These are phyloP conservation scores for Dioscorea dumetorum DNA, from an alignment of 106 monocot species.

Conservation along the genomic window DNA sequence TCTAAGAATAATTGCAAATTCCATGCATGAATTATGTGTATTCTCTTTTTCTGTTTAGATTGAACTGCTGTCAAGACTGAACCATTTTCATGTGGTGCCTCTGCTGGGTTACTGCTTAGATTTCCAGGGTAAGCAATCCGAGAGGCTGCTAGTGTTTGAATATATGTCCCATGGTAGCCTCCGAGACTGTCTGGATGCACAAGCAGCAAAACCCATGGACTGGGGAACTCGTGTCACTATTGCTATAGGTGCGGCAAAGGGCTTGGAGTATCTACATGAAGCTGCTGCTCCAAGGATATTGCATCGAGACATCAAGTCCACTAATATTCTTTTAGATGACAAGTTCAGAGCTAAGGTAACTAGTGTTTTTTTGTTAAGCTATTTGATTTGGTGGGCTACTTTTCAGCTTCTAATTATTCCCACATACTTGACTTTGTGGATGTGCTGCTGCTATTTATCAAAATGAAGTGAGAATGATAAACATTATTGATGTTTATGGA, in stretches of 20 bases:
- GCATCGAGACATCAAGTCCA: slow-evolving; percentile 92
- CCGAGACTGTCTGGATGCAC: slow-evolving; percentile 73
- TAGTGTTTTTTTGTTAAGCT: too few relatives aligned
- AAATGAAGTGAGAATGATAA: too few relatives aligned
- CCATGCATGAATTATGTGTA: too few relatives aligned
- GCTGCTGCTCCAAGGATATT: slow-evolving; percentile 87
- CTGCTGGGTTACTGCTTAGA: slow-evolving; percentile 86
- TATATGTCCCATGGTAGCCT: slow-evolving; percentile 82
- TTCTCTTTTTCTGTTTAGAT: slow-evolving; percentile 30
- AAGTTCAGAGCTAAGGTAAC: slow-evolving; percentile 68
- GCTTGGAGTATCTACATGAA: slow-evolving; percentile 96
- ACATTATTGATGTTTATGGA: too few relatives aligned
- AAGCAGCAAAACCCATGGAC: slow-evolving; percentile 43
- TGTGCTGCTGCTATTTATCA: neutral
- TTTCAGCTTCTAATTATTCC: too few relatives aligned
- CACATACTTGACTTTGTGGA: neutral
- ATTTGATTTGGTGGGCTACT: too few relatives aligned
- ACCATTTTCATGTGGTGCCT: slow-evolving; percentile 87
- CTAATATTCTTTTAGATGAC: slow-evolving; percentile 92
- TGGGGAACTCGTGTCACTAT: slow-evolving; percentile 72
- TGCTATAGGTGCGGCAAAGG: slow-evolving; percentile 79
- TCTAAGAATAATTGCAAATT: too few relatives aligned
- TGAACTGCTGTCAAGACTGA: slow-evolving; percentile 82
- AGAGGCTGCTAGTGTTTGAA: slow-evolving; percentile 85
- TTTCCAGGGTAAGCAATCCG: slow-evolving; percentile 39